Evolutionary conservation across 768 basidiomycete species (phyloP), one percentile per base, ranked within the genome.

Genomic region (Fomitopsis pulvina): DNA sequence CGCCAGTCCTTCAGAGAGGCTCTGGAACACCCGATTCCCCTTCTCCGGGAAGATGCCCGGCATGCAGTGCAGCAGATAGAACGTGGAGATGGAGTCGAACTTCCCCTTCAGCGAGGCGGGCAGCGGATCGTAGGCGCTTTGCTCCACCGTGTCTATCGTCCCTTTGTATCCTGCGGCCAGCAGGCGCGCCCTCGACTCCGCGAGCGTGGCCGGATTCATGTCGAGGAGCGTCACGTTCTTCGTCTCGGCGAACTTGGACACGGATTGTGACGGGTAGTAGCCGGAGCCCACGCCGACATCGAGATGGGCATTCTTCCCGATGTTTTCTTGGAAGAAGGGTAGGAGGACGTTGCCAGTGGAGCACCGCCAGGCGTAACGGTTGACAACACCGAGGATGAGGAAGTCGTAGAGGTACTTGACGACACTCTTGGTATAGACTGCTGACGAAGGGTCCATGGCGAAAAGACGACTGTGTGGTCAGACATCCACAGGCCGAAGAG

Each of bases 61-160:
- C 21, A 59, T 45, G 37, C 55, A 56, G 45, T 59, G 55, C 38
- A 59, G 47, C 3, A 59, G 26, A 45, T 56, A 59, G 51, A 54
- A 56, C 24, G 56, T 27, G 41, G 57, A 53, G 41, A 54, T 43
- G 20, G 55, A 45, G 37, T 56, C 57, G 37, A 49, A 59, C 12
- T 34, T 21, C 0, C 21, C 52, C n/a, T 29, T 34, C 41, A 52
- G 20, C 4, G 6, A 3, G 14, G 34, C 43, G 10, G 57, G 57
- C 18, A 59, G 47, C 1, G 55, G 52, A 11, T 44, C 27, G 41
- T 56, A 56, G 27, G 54, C 38, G 53, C 44, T 50, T 11, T 50
- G 55, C 22, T 45, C 34, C 4, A 52, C 29, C 3, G 25, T 43
- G 22, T 49, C 29, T 21, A 59, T 27, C 0, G 28, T 29, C 26